Conservation (phyloP, 331 rosid species). For the Pyrus hybrid region DNA sequence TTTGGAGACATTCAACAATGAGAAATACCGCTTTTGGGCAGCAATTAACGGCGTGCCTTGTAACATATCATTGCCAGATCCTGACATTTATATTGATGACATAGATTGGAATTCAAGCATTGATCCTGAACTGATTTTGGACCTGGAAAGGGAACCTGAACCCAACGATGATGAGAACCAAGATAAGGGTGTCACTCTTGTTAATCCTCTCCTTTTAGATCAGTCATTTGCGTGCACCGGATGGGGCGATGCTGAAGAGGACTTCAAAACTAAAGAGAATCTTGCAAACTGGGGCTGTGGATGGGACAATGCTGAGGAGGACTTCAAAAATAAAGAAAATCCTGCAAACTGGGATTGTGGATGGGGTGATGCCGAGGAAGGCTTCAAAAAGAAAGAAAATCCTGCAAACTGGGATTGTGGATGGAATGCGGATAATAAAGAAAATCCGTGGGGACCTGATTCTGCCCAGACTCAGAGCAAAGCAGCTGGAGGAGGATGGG, state of each 20-base stretch:
- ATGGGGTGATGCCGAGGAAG: slow-evolving; percentile 54
- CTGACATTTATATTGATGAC: slow-evolving; percentile 40
- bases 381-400: slow-evolving; percentile 14
- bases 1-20: slow-evolving; percentile 72
- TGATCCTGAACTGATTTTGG: slow-evolving; percentile 53
- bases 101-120: slow-evolving; percentile 55
- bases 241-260: slow-evolving; percentile 54
- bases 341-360: slow-evolving; percentile 18
- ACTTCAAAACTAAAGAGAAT: slow-evolving; percentile 13
- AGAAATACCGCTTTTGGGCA: slow-evolving; percentile 66
- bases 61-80: slow-evolving; percentile 54
- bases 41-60: slow-evolving; percentile 39
- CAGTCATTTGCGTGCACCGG: slow-evolving; percentile 43
- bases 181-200: slow-evolving; percentile 23
- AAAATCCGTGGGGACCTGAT: slow-evolving; percentile 33
- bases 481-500: slow-evolving; percentile 18
- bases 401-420: slow-evolving; percentile 16
- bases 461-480: background rate
- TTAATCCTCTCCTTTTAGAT: slow-evolving; percentile 27
- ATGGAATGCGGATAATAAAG: slow-evolving; percentile 13
- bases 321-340: slow-evolving; percentile 3
- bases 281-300: slow-evolving; percentile 15
- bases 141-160: slow-evolving; percentile 43
- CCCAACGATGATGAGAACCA: background rate
- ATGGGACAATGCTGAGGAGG: slow-evolving; percentile 6